Conservation (phyloP, 1,139 yeast genomes). For the Blastobotrys serpentis region DNA sequence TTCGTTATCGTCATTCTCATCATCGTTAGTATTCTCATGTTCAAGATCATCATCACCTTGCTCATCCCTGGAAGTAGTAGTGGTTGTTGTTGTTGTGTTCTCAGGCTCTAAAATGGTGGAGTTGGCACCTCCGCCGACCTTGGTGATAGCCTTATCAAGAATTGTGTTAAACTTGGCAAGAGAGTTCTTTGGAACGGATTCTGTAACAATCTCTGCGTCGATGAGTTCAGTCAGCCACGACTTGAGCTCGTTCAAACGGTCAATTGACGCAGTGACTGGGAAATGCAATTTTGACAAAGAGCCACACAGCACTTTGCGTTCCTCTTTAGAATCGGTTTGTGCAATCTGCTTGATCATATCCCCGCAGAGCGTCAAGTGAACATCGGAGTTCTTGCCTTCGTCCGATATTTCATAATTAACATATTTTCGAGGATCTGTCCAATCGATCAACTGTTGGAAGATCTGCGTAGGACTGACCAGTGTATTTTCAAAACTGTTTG, state of each 20-base stretch:
- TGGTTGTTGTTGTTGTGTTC: neutral
- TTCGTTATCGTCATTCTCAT: neutral
- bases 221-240: slow-evolving; percentile 34
- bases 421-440: slow-evolving; percentile 81
- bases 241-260: slow-evolving; percentile 21
- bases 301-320: slow-evolving; percentile 56
- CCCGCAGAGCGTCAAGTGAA: slow-evolving; percentile 59
- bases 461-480: slow-evolving; percentile 57
- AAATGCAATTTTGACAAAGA: slow-evolving; percentile 53
- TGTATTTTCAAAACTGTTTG: slow-evolving; percentile 43
- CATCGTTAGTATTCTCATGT: neutral
- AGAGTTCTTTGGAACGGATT: slow-evolving; percentile 21
- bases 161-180: slow-evolving; percentile 14
- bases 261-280: slow-evolving; percentile 28
- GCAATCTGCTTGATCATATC: slow-evolving; percentile 49
- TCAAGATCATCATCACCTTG: slow-evolving; percentile 2
- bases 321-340: slow-evolving; percentile 50
- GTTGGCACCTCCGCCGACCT: slow-evolving; percentile 9
- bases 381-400: slow-evolving; percentile 40
- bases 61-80: neutral
- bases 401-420: slow-evolving; percentile 51
- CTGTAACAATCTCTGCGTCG: slow-evolving; percentile 25
- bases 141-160: slow-evolving; percentile 16
- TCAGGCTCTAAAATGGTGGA: neutral
- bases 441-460: slow-evolving; percentile 70